Evolutionary conservation across 73 alveolate genomes (phyloP), one percentile per base, ranked within the genome.

Genomic region (Paramecium octaurelia): DNA sequence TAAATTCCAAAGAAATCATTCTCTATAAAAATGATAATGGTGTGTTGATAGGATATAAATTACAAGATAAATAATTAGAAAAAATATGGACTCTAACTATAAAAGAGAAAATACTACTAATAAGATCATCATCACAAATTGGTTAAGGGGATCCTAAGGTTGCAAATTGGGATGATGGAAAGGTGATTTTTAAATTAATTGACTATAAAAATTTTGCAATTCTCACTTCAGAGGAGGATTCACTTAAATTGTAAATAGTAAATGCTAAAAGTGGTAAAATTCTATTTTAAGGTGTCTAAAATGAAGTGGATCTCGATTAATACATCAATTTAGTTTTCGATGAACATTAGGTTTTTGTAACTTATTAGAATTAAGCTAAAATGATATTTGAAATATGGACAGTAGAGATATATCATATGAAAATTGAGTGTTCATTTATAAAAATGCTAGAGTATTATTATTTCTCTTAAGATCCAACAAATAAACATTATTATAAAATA

Each of bases 351-450:
- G 80, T 88, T 20, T 88, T 88, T 38, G 93, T 88, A 11, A 68
- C 84, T 10, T 88, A 88, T 70, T 88, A 88, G 38, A 88, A 88
- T 31, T 48, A 75, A n/a, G 58, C 46, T 21, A 24, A 68, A 42
- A 43, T 80, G 68, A 88, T 88, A 24, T 88, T 18, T 70, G 54
- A 88, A 88, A 88, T 88, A 23, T 88, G 93, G 93, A 69, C 89
- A 6, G 64, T 88, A 1, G 93, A 88, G 71, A 75, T 88, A 2
- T 88, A 69, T 80, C 86, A 75, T 88, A 44, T 48, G 3, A 70
- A 44, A 58, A 68, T 88, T 40, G 93, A 88, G 24, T 35, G 35
- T 18, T 24, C 69, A 3, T 29, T 64, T 11, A 40, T 59, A 20
- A 68, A 88, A 68, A 88, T 75, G 93, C 24, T 60, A 54, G 48